Evolutionary conservation across 2,329 filamentous ascomycete genomes (phyloP), one percentile per base, ranked within the genome.

Genomic region (Malbranchea cinnamomea): DNA sequence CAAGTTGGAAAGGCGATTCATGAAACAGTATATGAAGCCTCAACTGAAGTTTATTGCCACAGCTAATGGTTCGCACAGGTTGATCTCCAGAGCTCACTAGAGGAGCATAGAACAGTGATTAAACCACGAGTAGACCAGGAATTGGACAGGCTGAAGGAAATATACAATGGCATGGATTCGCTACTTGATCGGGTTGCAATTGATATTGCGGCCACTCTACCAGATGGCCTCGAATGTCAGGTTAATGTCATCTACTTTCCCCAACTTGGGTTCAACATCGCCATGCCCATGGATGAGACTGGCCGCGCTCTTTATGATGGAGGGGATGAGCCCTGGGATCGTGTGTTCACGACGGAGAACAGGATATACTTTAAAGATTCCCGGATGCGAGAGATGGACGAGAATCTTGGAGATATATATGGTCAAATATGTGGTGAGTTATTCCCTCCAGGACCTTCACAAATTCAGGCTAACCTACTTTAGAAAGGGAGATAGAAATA

Each of bases 231-330:
- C 4, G 52, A 68, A 2, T 56, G 63, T 13, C 58, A 63, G 8
- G 51, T 78, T 19, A 85, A 85, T 32, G 91, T 91, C 38, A 78
- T 89, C 11, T 93, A 89, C 49, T 78, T 92, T 37, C 87, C 85
- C 0, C 84, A 93, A 45, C 70, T 94, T 21, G 89, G 89, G 0
- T 98, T 94, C 47, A 67, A 94, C 21, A 79, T 84, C 2, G 74
- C 78, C 0, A 74, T 92, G 10, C 67, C 67, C 2, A 52, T 75
- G 3, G 69, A 83, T 41, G 56, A 63, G 9, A 72, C 67, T 2
- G 71, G 71, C 0, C 57, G 63, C 26, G 67, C 70, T 0, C 58
- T 68, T 7, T 85, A 77, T 40, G 65, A 72, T 41, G 80, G 80
- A 1, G 60, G 68, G 34, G 62, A 64, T 10, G 73, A 74, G 33